Base-by-base conservation (phyloP, 1,139 yeast species). In the Lizanozyma gosingica region DNA sequence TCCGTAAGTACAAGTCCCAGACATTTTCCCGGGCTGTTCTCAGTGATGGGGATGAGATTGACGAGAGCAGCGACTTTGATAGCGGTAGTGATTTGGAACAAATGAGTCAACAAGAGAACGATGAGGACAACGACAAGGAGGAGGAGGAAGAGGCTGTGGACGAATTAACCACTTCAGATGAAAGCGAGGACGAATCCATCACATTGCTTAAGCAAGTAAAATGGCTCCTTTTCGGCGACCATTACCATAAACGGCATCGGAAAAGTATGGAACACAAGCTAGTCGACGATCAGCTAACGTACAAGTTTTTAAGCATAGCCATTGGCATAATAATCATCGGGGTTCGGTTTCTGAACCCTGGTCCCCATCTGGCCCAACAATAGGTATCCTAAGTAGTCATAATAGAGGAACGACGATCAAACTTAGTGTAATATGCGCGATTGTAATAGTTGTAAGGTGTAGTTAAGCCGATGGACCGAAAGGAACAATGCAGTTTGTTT, bases 261-360 rank as follows among this genome's bases (percentile, higher is more conserved):
- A 9, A 35, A 15, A 36, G 22, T 6, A 47, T 41, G 17, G 49
- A 45, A 16, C 48, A 47, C 27, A 47, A 44, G 1, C 53, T 49
- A 14, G 51, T 47, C 17, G 52, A 47, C 2, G 50, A 70, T 48
- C 56, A 60, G 18, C 56, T 70, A 45, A 67, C 64, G 52, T 63
- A 66, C 48, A 71, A 68, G 51, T 70, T 70, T 44, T 55, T 70
- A 38, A 63, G 72, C 34, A 63, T 70, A 38, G 71, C 73, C 4
- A 53, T 70, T 38, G 75, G 74, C 22, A 69, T 70, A 4, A 56
- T 66, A 45, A 65, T 70, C 35, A 55, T 70, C 39, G 74, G 73
- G 2, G 54, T 68, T 39, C 59, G 65, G 45, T 61, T 69, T 45
- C 64, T 73, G 29, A 6, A 22, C 29, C 29, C 29, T 11, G 29